A percentile compares a stretch with the other conserved stretches of the same genome.
Conservation (phyloP, 176 grass and related monocot species). For the Ensete glaucum region DNA sequence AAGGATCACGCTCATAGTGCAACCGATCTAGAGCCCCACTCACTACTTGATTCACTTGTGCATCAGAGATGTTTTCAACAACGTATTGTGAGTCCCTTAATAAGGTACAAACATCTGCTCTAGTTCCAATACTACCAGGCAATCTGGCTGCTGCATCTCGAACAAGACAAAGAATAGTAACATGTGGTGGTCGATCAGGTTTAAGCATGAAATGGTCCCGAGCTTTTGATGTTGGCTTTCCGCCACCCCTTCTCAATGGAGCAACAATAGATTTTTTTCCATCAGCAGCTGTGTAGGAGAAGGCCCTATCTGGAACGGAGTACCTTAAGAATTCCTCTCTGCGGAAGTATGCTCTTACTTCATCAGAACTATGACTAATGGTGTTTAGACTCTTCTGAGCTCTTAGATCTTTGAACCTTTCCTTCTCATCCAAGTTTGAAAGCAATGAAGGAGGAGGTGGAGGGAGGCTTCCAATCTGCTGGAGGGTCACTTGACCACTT, state of each 20-base stretch:
- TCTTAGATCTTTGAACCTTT: slow-evolving; percentile 94
- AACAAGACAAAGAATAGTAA: slow-evolving; percentile 95
- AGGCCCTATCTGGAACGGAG: slow-evolving; percentile 95
- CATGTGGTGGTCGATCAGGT: slow-evolving; percentile 87
- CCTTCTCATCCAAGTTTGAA: slow-evolving; percentile 80
- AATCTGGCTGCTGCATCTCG: slow-evolving; percentile 91
- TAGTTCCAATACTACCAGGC: slow-evolving; percentile 85
- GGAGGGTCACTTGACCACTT: slow-evolving; percentile 94
- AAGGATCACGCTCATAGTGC: slow-evolving; percentile 97
- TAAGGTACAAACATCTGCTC: slow-evolving; percentile 93
- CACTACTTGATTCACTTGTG: slow-evolving; percentile 88
- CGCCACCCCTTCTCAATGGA: slow-evolving; percentile 85
- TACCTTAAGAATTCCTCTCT: slow-evolving; percentile 89
- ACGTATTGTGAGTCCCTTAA: slow-evolving; percentile 95
- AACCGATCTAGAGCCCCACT: slow-evolving; percentile 90
- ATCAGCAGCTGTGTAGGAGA: slow-evolving; percentile 93
- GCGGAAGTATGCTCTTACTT: slow-evolving; percentile 77
- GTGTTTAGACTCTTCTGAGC: slow-evolving; percentile 97
- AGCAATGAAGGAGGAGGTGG: slow-evolving; percentile 67
- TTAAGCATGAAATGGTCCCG: slow-evolving; percentile 97
- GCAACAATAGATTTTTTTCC: slow-evolving; percentile 95
- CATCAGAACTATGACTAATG: slow-evolving; percentile 74
- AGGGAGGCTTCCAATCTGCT: slow-evolving; percentile 94
- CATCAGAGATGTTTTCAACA: slow-evolving; percentile 67
- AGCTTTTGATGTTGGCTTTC: slow-evolving; percentile 95